Conservation (phyloP, 495 filamentous ascomycete genomes). For the Parachaetomium inaequale region DNA sequence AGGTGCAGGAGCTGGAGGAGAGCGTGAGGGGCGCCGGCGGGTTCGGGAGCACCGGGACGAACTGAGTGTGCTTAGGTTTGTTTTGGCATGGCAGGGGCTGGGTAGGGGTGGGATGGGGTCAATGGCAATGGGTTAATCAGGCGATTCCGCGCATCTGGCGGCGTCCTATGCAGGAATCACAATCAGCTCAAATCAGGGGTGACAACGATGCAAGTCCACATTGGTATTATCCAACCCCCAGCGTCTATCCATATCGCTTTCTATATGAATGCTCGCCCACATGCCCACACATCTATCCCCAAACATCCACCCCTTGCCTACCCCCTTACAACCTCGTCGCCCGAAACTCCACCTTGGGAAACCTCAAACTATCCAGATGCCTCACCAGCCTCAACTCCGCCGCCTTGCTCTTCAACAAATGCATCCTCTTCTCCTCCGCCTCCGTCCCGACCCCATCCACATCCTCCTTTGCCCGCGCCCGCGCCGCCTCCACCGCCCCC, state of each 20-base stretch:
- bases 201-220: neutral
- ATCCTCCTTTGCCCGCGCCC: slow-evolving; percentile 31
- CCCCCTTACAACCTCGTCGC: slow-evolving; percentile 48
- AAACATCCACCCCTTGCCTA: neutral
- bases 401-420: slow-evolving; percentile 68
- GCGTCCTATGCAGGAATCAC: neutral
- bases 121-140: neutral
- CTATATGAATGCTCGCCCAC: slow-evolving; percentile 1
- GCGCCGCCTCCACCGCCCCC: slow-evolving; percentile 33
- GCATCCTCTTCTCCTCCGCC: slow-evolving; percentile 57
- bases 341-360: slow-evolving; percentile 57
- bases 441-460: slow-evolving; percentile 39
- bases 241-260: slow-evolving; percentile 15
- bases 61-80: slow-evolving; percentile 3
- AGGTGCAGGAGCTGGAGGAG: slow-evolving; percentile 84
- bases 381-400: slow-evolving; percentile 77
- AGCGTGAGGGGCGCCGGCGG: slow-evolving; percentile 86
- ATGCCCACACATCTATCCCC: neutral
- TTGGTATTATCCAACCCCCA: neutral
- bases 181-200: neutral
- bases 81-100: neutral
- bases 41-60: slow-evolving; percentile 83
- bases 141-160: neutral
- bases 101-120: neutral
- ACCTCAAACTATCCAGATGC: slow-evolving; percentile 60